phyloP scores from a whole-genome alignment of 495 filamentous ascomycete species.

The Massariosphaeria phaeospora region DNA sequence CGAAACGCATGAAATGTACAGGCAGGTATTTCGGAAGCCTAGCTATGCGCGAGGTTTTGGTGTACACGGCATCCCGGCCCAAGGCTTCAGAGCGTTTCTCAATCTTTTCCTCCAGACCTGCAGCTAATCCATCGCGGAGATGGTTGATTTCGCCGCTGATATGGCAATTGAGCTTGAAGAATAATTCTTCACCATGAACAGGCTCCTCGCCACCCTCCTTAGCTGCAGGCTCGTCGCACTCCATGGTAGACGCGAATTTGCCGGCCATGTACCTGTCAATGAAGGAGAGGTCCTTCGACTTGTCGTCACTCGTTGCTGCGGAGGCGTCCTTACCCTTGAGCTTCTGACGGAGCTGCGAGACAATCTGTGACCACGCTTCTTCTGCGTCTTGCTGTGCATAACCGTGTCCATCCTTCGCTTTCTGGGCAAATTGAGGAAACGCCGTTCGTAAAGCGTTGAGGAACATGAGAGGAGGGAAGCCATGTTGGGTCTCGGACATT shows the following conservation, averaged over 20 bases:
- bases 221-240: constrained; percentile 77
- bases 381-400: constrained; percentile 97
- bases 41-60: constrained; percentile 80
- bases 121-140: constrained; percentile 76
- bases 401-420: constrained; percentile 69
- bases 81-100: constrained; percentile 80
- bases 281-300: constrained; percentile 57
- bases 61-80: constrained; percentile 75
- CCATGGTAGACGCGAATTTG: constrained; percentile 65
- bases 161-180: constrained; percentile 93
- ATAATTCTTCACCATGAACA: constrained; percentile 60
- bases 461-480: constrained; percentile 80
- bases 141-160: constrained; percentile 83
- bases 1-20: constrained; percentile 96
- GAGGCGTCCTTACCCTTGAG: constrained; percentile 57
- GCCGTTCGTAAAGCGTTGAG: constrained; percentile 71
- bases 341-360: constrained; percentile 77
- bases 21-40: constrained; percentile 91
- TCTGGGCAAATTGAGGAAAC: constrained; percentile 94
- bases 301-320: constrained; percentile 34
- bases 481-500: constrained; percentile 88
- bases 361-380: constrained; percentile 95
- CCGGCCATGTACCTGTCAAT: constrained; percentile 88
- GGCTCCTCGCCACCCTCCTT: constrained; percentile 71
- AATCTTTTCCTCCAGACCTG: constrained; percentile 78